Percentiles rank a stretch among this genome's conserved stretches.
phyloP scores from a whole-genome alignment of 495 filamentous ascomycete genomes.

The Daldinia grandis region DNA sequence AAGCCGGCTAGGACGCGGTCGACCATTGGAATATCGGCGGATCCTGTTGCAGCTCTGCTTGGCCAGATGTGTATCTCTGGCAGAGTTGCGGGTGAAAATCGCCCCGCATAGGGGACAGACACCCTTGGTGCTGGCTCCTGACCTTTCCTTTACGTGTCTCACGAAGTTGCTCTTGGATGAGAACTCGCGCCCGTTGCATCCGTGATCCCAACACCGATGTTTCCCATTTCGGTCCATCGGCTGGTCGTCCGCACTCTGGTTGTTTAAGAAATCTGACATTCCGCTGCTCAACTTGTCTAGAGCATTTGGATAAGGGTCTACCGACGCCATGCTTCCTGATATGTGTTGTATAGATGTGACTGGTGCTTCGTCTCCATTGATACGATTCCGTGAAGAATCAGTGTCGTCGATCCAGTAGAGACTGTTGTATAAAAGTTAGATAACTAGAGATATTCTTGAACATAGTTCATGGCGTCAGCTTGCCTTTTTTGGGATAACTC shows the following conservation, averaged over 20 bases:
- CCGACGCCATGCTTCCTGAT: slow-evolving; percentile 30
- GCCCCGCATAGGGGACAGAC: slow-evolving; percentile 86
- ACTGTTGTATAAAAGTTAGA: slow-evolving; percentile 23
- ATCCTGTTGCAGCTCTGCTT: slow-evolving; percentile 47
- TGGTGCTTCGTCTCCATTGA: slow-evolving; percentile 39
- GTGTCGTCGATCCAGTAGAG: slow-evolving; percentile 40
- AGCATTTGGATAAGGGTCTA: slow-evolving; percentile 29
- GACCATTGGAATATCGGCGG: slow-evolving; percentile 45
- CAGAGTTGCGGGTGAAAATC: slow-evolving; percentile 89
- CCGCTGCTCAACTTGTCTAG: slow-evolving; percentile 37
- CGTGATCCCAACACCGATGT: slow-evolving; percentile 96
- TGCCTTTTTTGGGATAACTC: slow-evolving; percentile 40
- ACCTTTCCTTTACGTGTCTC: slow-evolving; percentile 89
- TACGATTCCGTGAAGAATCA: slow-evolving; percentile 39
- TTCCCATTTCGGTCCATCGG: slow-evolving; percentile 52
- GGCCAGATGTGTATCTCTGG: slow-evolving; percentile 81
- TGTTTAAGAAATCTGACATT: slow-evolving; percentile 35
- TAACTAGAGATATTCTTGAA: neutral
- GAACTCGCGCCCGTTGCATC: slow-evolving; percentile 94
- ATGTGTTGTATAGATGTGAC: slow-evolving; percentile 40
- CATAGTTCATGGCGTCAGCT: slow-evolving; percentile 6
- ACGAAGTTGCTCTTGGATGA: slow-evolving; percentile 94
- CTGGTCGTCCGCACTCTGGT: slow-evolving; percentile 24
- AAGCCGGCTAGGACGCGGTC: slow-evolving; percentile 44
- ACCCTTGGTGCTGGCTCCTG: slow-evolving; percentile 83